Evolutionary conservation across 108 stramenopile species (phyloP).

Genomic region (Pseudonitzschia pungens): DNA sequence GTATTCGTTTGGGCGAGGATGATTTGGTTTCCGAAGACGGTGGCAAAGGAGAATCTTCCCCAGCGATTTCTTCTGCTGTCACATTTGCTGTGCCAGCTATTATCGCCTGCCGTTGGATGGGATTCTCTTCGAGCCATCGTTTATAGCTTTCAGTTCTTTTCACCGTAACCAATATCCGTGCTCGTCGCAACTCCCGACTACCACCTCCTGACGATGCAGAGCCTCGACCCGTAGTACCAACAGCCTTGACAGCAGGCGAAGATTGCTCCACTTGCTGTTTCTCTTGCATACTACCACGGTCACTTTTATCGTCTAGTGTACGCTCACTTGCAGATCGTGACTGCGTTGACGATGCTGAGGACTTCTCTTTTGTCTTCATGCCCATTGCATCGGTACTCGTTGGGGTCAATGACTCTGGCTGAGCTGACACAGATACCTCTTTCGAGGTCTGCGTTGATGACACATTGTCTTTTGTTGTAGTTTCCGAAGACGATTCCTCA

Average conservation of each 20-base stretch:
- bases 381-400: not conserved
- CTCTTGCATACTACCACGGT: not conserved
- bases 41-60: not conserved
- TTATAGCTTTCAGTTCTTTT: constrained; percentile 70
- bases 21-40: not conserved
- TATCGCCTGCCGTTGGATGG: constrained; percentile 35
- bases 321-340: not conserved
- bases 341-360: not conserved
- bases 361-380: not conserved
- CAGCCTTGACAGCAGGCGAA: not conserved
- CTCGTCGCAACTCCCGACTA: constrained; percentile 61
- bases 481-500: not conserved
- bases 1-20: not conserved
- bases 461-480: not conserved
- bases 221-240: not conserved
- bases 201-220: not conserved
- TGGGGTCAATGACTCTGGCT: not conserved
- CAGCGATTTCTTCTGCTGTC: not conserved
- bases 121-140: constrained; percentile 79
- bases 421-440: not conserved
- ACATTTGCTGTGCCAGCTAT: constrained; percentile 18
- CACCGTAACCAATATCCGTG: constrained; percentile 80
- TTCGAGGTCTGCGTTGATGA: not conserved
- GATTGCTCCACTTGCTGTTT: not conserved
- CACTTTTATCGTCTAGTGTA: not conserved